Conservation (phyloP, 805 yeast species). For the Blastobotrys muscicola region DNA sequence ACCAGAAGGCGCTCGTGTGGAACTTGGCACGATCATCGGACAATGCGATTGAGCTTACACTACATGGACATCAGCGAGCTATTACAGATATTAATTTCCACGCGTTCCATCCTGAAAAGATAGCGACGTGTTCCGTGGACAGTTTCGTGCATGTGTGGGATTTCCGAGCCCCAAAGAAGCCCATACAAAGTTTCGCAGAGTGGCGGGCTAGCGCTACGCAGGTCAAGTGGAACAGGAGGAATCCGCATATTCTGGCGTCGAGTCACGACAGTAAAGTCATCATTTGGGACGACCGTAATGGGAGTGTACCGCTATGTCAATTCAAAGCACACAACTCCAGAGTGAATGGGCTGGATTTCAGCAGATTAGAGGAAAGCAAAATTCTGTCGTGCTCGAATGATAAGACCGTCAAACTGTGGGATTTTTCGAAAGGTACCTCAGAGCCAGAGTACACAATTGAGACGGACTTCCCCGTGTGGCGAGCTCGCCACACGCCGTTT, state of each 20-base stretch:
- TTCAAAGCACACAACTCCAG: conserved; percentile 74
- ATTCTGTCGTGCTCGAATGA: conserved; percentile 84
- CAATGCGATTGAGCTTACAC: conserved; percentile 72
- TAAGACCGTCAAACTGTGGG: conserved; percentile 76
- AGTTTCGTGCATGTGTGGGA: conserved; percentile 88
- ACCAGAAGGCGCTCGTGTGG: conserved; percentile 95
- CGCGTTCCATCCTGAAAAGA: conserved; percentile 70
- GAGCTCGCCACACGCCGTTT: conserved; percentile 83
- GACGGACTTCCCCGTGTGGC: conserved; percentile 78
- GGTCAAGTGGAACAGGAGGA: conserved; percentile 81
- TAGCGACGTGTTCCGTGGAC: conserved; percentile 92
- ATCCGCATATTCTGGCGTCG: conserved; percentile 71
- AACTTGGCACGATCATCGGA: conserved; percentile 64
- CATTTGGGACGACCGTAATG: conserved; percentile 84
- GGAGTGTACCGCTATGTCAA: conserved; percentile 61
- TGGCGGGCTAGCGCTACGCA: conserved; percentile 94
- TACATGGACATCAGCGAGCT: conserved; percentile 88
- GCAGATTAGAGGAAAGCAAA: conserved; percentile 46
- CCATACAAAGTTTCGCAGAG: conserved; percentile 75
- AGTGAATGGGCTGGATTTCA: conserved; percentile 83
- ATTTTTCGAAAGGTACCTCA: conserved; percentile 27
- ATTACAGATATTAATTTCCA: conserved; percentile 94
- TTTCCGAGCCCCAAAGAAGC: conserved; percentile 61
- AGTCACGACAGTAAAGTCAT: conserved; percentile 74
- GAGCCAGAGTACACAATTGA: conserved; percentile 49